These are phyloP conservation scores for Amaranthus tricolor DNA, from an alignment of 179 eudicot species.

Conservation along the genomic window DNA sequence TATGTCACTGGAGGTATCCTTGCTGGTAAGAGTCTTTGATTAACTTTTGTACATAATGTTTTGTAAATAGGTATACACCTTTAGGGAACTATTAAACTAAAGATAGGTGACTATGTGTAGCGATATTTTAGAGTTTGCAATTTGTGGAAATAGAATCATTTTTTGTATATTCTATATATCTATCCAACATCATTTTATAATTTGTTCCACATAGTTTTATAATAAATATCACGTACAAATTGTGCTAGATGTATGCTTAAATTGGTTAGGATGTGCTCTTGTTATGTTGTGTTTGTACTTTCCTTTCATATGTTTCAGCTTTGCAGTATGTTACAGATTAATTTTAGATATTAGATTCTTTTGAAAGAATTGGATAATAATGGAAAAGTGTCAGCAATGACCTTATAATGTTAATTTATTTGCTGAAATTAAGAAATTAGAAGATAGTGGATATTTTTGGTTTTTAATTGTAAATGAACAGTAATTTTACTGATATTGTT, in stretches of 20 bases:
- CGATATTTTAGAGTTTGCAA: neutral
- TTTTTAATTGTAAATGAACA: too few relatives aligned
- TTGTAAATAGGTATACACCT: neutral
- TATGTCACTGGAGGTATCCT: slow-evolving; percentile 89
- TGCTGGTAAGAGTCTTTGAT: slow-evolving; percentile 71
- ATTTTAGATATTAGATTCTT: neutral
- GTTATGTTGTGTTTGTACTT: neutral
- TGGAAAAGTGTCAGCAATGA: neutral
- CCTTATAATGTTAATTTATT: neutral
- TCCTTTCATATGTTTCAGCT: neutral
- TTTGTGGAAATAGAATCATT: neutral
- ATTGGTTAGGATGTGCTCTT: neutral
- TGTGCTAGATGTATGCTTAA: neutral
- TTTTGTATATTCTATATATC: neutral
- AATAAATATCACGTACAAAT: neutral
- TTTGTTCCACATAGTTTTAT: neutral
- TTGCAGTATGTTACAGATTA: neutral
- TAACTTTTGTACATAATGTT: neutral
- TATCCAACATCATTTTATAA: neutral
- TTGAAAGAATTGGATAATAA: neutral
- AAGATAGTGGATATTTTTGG: neutral
- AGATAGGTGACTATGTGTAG: neutral
- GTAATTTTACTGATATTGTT: too few relatives aligned
- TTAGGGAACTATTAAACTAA: neutral
- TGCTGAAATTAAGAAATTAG: neutral